Evolutionary conservation across 768 basidiomycete species (phyloP).

Genomic region (Rhodotorula kratochvilovae): DNA sequence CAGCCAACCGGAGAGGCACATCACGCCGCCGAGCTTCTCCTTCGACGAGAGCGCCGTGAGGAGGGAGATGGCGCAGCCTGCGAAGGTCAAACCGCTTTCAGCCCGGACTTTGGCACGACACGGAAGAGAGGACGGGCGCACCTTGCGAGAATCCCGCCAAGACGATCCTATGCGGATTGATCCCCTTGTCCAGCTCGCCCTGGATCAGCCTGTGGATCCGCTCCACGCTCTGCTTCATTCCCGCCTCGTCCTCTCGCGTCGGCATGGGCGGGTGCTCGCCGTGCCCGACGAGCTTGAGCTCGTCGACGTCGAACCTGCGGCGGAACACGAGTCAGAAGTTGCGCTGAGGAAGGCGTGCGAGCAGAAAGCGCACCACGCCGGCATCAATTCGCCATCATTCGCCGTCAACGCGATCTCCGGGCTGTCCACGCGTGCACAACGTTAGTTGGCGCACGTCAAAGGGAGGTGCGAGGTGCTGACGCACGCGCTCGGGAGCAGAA

Average conservation of each 20-base stretch:
- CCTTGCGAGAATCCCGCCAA: background rate
- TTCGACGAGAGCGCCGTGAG: background rate
- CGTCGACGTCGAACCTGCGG: conserved; percentile 1
- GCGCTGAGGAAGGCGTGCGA: background rate
- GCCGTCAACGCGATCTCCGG: background rate
- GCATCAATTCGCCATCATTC: background rate
- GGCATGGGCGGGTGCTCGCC: background rate
- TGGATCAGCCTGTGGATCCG: background rate
- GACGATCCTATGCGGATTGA: background rate
- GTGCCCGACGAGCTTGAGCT: background rate
- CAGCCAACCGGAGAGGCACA: background rate
- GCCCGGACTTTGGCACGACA: background rate
- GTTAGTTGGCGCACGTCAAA: fast-evolving
- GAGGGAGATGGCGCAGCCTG: background rate
- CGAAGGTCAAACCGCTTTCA: background rate
- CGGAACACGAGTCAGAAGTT: no score
- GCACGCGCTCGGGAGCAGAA: background rate
- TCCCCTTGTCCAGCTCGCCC: background rate
- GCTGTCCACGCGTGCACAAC: background rate
- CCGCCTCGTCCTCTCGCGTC: background rate
- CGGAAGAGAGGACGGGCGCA: background rate
- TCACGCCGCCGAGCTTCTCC: background rate
- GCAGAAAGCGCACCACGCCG: background rate
- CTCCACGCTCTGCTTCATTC: background rate
- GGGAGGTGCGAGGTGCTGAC: background rate